A percentile compares a stretch with the other conserved stretches of the same genome.
Evolutionary conservation across 768 basidiomycete genomes (phyloP).

Genomic region (Rhodotorula kratochvilovae): DNA sequence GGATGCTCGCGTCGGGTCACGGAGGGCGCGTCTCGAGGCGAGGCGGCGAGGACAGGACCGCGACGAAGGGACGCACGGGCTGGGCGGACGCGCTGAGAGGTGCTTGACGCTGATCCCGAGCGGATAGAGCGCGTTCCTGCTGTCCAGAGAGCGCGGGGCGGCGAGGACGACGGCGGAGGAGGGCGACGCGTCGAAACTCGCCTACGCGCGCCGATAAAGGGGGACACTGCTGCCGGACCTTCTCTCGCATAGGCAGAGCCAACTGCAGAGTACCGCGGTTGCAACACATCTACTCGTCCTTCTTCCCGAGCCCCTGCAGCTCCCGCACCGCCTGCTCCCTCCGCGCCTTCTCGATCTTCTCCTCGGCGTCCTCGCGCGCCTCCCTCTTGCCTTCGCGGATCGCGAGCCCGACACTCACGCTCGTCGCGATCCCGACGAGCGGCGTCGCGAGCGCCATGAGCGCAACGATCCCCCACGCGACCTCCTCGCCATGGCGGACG

Average conservation of each 20-base stretch:
- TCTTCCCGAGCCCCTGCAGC: neutral
- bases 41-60: neutral
- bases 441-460: constrained; percentile 7
- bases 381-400: constrained; percentile 24
- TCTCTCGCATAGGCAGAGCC: no score
- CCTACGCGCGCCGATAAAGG: no score
- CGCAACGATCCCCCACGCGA: neutral
- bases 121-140: neutral
- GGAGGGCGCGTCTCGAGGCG: neutral
- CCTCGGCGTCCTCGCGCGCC: constrained; percentile 11
- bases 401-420: constrained; percentile 13
- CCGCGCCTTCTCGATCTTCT: constrained; percentile 2
- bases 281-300: neutral
- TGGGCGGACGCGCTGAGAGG: no score
- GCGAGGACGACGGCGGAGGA: no score
- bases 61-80: neutral
- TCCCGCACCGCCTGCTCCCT: neutral
- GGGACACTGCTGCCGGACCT: no score
- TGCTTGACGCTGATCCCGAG: no score
- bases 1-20: no score
- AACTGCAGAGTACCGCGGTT: neutral
- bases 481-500: neutral
- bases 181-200: no score
- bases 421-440: constrained; percentile 14
- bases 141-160: neutral